These are phyloP conservation scores for Triangularia setosa DNA, from an alignment of 2,329 filamentous ascomycete species.

Conservation along the genomic window DNA sequence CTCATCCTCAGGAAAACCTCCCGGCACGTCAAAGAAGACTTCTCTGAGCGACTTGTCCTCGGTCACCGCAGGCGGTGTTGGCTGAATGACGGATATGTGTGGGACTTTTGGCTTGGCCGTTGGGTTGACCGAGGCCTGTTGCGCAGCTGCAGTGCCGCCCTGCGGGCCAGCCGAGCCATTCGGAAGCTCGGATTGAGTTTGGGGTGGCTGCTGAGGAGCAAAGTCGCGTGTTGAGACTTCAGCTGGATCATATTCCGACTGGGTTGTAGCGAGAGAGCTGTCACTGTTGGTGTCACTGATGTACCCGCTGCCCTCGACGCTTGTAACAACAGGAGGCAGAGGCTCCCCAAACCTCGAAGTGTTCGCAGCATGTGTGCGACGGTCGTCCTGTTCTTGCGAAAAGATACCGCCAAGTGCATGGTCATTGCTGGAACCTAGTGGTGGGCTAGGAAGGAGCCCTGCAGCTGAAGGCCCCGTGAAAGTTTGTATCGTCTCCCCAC, in stretches of 20 bases:
- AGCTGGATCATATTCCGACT: conserved; percentile 37
- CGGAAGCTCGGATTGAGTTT: conserved; percentile 8
- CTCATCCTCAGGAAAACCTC: conserved; percentile 51
- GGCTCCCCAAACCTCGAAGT: conserved; percentile 59
- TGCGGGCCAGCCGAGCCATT: conserved; percentile 1
- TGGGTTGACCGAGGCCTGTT: conserved; percentile 2
- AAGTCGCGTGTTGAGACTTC: background rate
- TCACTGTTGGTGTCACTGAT: conserved; percentile 61
- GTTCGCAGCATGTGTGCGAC: conserved; percentile 51
- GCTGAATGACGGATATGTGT: conserved; percentile 42
- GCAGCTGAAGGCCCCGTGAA: conserved; percentile 27
- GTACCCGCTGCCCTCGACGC: conserved; percentile 63
- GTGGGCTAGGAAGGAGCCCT: conserved; percentile 21
- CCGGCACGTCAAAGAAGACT: conserved; percentile 50
- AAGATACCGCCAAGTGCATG: conserved; percentile 54
- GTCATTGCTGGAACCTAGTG: conserved; percentile 55
- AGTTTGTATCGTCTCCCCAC: conserved; percentile 31
- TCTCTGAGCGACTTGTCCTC: conserved; percentile 13
- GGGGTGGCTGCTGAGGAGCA: background rate
- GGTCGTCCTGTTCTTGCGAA: conserved; percentile 49
- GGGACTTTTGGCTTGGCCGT: conserved; percentile 33
- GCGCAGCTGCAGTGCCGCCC: background rate
- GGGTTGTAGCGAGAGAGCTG: conserved; percentile 39
- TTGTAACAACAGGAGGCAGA: conserved; percentile 66
- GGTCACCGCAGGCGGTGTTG: conserved; percentile 40